Evolutionary conservation across 2,329 filamentous ascomycete genomes (phyloP).

Genomic region (Claviceps sp.): DNA sequence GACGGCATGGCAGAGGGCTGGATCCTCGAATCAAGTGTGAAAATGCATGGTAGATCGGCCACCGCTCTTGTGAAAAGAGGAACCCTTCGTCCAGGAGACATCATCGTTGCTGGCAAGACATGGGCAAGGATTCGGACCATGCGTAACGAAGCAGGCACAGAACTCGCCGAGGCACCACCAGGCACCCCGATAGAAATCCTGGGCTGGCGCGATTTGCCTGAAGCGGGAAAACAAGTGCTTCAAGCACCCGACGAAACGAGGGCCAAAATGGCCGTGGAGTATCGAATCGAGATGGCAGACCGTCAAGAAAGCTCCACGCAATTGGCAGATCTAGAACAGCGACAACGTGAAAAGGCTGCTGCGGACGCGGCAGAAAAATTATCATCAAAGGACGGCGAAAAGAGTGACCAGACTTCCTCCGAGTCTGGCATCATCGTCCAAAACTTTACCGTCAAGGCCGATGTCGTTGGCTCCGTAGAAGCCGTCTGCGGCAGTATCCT

Average conservation of each 20-base stretch:
- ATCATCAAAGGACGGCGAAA: constrained; percentile 11
- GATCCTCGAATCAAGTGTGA: constrained; percentile 85
- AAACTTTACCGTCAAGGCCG: constrained; percentile 80
- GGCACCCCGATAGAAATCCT: constrained; percentile 86
- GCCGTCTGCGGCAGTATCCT: constrained; percentile 68
- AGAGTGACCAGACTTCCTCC: constrained; percentile 23
- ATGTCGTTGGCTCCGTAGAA: constrained; percentile 88
- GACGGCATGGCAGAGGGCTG: constrained; percentile 78
- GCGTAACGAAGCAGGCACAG: constrained; percentile 68
- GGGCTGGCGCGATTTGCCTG: constrained; percentile 77
- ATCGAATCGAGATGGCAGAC: constrained; percentile 59
- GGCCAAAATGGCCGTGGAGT: constrained; percentile 65
- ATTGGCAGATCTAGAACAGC: constrained; percentile 59
- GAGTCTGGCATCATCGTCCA: constrained; percentile 40
- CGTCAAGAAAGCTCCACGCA: constrained; percentile 63
- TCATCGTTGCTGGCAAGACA: constrained; percentile 75
- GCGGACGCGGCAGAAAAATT: constrained; percentile 22
- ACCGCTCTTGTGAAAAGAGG: constrained; percentile 82
- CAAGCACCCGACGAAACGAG: constrained; percentile 68
- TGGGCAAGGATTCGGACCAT: constrained; percentile 79
- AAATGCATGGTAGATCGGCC: constrained; percentile 70
- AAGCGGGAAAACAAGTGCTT: constrained; percentile 75
- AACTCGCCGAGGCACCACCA: constrained; percentile 62
- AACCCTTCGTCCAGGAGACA: constrained; percentile 66
- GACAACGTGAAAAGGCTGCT: constrained; percentile 42